Percentiles rank a stretch among this genome's conserved stretches.
Evolutionary conservation across 1,139 yeast species (phyloP).

Genomic region (Sugiyamaella novakii): DNA sequence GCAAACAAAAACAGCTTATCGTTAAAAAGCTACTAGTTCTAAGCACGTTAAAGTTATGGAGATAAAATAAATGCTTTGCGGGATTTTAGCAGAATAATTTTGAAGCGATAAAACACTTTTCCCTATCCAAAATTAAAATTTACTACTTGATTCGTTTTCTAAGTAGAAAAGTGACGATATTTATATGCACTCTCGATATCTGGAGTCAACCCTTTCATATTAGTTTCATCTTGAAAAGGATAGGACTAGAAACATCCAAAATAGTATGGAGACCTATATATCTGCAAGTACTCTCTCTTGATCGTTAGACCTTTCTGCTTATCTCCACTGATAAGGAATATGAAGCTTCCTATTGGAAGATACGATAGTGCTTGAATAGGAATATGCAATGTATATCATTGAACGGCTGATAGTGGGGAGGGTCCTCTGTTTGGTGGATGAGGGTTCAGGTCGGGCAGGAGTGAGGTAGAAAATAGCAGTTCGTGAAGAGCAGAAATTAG

Average conservation of each 20-base stretch:
- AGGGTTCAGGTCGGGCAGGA: too few relatives aligned
- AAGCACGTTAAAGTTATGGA: conserved; percentile 13
- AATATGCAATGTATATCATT: neutral
- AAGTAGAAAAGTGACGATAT: conserved; percentile 10
- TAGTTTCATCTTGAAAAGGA: too few relatives aligned
- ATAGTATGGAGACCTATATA: neutral
- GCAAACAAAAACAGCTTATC: neutral
- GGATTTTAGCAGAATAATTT: too few relatives aligned
- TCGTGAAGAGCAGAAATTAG: too few relatives aligned
- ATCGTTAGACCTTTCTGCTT: conserved; percentile 5
- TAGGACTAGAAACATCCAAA: neutral
- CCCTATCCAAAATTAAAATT: too few relatives aligned
- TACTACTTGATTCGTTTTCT: neutral
- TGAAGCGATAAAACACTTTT: too few relatives aligned
- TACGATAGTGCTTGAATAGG: neutral
- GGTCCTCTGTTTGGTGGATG: too few relatives aligned
- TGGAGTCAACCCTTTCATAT: too few relatives aligned
- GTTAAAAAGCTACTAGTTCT: neutral
- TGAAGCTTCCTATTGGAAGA: conserved; percentile 8
- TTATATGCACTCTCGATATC: conserved; percentile 6
- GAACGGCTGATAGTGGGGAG: neutral
- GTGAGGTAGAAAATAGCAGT: too few relatives aligned
- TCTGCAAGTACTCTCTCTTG: conserved; percentile 14
- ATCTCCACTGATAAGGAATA: conserved; percentile 7
- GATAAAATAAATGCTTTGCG: neutral